These are phyloP conservation scores for Agaricales sp. DNA, from an alignment of 1,284 basidiomycete species.

Conservation along the genomic window DNA sequence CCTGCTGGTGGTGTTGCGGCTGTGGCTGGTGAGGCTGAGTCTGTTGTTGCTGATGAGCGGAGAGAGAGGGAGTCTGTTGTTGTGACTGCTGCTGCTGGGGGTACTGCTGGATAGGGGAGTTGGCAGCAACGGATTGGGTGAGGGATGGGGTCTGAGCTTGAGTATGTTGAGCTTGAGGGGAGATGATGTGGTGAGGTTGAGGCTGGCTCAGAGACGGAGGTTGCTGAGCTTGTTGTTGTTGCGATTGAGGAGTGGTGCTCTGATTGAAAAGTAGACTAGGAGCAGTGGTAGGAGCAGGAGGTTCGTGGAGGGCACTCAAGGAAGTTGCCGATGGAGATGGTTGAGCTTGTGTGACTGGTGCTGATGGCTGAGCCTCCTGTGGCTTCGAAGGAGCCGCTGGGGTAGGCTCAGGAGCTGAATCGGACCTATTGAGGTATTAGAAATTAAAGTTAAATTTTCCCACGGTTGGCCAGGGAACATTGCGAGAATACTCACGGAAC, in stretches of 20 bases:
- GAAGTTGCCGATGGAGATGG: constrained; percentile 14
- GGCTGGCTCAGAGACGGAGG: too few species aligned
- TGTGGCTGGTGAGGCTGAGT: constrained; percentile 20
- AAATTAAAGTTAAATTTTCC: constrained; percentile 14
- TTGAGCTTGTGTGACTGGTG: constrained; percentile 16
- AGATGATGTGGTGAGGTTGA: too few species aligned
- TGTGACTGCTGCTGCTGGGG: constrained; percentile 29
- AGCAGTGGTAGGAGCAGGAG: too few species aligned
- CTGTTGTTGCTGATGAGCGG: constrained; percentile 19
- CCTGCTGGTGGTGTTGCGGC: constrained; percentile 21
- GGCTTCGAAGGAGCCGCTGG: constrained; percentile 29
- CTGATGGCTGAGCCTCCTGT: constrained; percentile 19
- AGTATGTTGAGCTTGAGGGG: too few species aligned
- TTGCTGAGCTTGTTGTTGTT: too few species aligned
- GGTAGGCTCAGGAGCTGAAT: constrained; percentile 26
- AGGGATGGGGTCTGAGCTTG: too few species aligned
- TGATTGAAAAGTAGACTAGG: too few species aligned
- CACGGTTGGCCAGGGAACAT: constrained; percentile 1
- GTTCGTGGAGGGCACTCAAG: constrained; percentile 6
- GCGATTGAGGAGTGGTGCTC: too few species aligned
- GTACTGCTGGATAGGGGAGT: too few species aligned
- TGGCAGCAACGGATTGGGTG: too few species aligned
- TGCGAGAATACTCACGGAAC: constrained; percentile 28
- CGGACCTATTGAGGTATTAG: constrained; percentile 27
- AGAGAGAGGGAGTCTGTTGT: constrained; percentile 20